Conservation (phyloP, 192 early-diverging fungal species). For the Coemansia sp. region DNA sequence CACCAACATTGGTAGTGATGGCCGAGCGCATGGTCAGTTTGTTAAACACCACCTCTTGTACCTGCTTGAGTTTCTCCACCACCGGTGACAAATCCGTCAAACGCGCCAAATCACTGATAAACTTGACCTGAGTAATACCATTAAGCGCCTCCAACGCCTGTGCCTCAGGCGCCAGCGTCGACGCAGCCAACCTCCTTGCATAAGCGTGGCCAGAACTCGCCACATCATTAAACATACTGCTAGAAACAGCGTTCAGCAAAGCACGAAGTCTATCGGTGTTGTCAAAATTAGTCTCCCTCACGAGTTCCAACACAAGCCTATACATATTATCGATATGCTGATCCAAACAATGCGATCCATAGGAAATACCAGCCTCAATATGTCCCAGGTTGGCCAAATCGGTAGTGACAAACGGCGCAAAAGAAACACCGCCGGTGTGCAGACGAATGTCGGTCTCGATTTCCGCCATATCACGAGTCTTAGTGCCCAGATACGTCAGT, state of each 20-base stretch:
- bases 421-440: slow-evolving; percentile 82
- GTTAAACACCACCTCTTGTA: slow-evolving; percentile 51
- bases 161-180: slow-evolving; percentile 61
- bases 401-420: slow-evolving; percentile 64
- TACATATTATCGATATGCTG: slow-evolving; percentile 75
- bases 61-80: slow-evolving; percentile 58
- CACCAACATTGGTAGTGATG: slow-evolving; percentile 33
- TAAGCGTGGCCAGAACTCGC: slow-evolving; percentile 80
- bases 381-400: slow-evolving; percentile 64
- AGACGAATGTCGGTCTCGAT: slow-evolving; percentile 86
- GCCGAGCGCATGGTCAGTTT: slow-evolving; percentile 41
- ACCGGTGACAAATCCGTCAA: slow-evolving; percentile 62
- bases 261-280: slow-evolving; percentile 73
- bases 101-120: slow-evolving; percentile 72
- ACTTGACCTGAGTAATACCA: slow-evolving; percentile 74
- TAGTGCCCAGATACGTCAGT: slow-evolving; percentile 67
- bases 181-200: slow-evolving; percentile 71
- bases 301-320: slow-evolving; percentile 67
- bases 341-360: slow-evolving; percentile 69
- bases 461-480: slow-evolving; percentile 65
- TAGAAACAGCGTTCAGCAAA: slow-evolving; percentile 69
- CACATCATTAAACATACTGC: slow-evolving; percentile 74
- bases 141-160: slow-evolving; percentile 48
- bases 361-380: slow-evolving; percentile 64
- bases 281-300: slow-evolving; percentile 70